Conservation (phyloP, 108 stramenopile genomes). For the Hondaea fermentalgiana region DNA sequence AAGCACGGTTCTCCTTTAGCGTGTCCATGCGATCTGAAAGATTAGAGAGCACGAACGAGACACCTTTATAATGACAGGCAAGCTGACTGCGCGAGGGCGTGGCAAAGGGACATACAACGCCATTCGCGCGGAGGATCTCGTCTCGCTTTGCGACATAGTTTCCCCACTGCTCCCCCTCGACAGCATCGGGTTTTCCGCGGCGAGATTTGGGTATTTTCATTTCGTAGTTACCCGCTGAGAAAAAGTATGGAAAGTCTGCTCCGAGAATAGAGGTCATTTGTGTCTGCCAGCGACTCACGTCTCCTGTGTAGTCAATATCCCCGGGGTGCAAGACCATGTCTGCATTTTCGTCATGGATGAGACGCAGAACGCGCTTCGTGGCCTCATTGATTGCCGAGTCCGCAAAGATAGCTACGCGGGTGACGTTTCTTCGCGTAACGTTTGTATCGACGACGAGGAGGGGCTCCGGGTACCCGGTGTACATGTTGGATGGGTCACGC, state of each 20-base stretch:
- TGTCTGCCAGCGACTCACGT: background rate
- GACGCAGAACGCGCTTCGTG: background rate
- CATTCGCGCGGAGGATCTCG: background rate
- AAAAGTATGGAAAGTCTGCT: background rate
- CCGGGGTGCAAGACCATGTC: conserved; percentile 12
- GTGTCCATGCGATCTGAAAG: background rate
- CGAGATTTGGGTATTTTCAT: background rate
- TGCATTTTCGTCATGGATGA: background rate
- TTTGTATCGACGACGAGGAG: background rate
- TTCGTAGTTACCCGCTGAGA: background rate
- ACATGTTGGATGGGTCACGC: background rate
- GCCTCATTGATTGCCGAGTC: background rate
- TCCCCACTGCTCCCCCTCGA: background rate
- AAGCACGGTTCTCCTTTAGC: background rate
- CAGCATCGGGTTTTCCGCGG: background rate
- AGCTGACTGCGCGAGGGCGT: background rate
- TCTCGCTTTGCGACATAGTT: background rate
- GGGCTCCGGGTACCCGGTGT: background rate
- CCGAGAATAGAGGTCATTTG: background rate
- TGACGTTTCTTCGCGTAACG: background rate
- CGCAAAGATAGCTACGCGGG: background rate
- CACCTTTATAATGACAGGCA: background rate
- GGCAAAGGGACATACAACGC: background rate
- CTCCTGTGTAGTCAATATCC: background rate
- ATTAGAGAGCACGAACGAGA: background rate